phyloP scores from a whole-genome alignment of 805 yeast species.

The Lachancea waltii region DNA sequence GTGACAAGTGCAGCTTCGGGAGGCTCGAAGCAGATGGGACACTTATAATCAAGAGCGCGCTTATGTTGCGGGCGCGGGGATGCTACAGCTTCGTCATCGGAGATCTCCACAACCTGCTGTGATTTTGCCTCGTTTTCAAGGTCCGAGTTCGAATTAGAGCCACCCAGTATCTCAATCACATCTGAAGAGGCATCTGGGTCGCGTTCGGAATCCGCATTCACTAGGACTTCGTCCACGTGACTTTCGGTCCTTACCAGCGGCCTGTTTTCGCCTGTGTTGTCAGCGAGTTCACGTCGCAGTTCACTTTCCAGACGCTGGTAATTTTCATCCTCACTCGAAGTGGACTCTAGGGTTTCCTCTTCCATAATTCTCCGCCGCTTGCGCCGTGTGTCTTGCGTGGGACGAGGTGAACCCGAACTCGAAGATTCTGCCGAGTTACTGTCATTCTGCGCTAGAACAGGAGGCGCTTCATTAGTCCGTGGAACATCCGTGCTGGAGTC shows the following conservation, averaged over 20 bases:
- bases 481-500: no score
- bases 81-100: constrained; percentile 21
- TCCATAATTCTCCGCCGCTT: no score
- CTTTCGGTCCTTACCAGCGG: no score
- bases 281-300: background rate
- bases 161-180: background rate
- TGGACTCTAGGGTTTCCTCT: background rate
- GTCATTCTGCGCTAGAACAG: no score
- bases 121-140: constrained; percentile 23
- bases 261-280: background rate
- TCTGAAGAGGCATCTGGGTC: background rate
- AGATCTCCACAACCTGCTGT: constrained; percentile 36
- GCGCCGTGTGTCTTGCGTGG: background rate
- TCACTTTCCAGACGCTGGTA: background rate
- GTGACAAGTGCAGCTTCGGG: constrained; percentile 43
- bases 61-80: constrained; percentile 20
- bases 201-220: no score
- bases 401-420: no score
- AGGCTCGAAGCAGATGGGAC: constrained; percentile 53
- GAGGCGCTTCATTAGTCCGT: no score
- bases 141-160: constrained; percentile 3
- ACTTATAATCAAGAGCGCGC: constrained; percentile 34
- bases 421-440: no score
- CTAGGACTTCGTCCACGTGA: no score
- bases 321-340: background rate